Percentiles rank a stretch among this genome's conserved stretches.
phyloP scores from a whole-genome alignment of 768 basidiomycete genomes.

The Pholiota conissans region DNA sequence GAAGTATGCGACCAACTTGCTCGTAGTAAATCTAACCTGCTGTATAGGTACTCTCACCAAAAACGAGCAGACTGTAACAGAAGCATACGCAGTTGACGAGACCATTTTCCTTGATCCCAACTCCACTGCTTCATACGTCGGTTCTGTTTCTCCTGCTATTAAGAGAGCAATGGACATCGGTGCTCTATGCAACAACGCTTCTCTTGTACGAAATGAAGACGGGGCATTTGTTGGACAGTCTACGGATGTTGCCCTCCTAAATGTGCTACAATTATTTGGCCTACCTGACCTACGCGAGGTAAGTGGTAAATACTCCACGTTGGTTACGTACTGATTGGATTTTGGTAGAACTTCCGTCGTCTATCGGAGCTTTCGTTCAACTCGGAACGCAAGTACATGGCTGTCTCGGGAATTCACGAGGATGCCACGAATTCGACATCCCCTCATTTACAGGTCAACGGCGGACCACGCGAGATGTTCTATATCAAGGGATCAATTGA shows the following conservation, averaged over 20 bases:
- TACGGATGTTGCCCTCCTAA: constrained; percentile 90
- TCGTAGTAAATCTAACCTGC: constrained; percentile 1
- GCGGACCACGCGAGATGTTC: constrained; percentile 64
- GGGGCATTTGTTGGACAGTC: constrained; percentile 82
- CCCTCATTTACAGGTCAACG: constrained; percentile 29
- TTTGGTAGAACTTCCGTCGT: neutral
- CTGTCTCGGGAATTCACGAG: constrained; percentile 73
- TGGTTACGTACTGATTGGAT: neutral
- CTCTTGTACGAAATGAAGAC: constrained; percentile 59
- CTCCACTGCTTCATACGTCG: constrained; percentile 33
- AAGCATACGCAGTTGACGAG: constrained; percentile 88
- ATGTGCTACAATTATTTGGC: constrained; percentile 68
- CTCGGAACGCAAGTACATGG: constrained; percentile 94
- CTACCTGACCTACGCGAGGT: constrained; percentile 73
- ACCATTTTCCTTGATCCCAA: constrained; percentile 62
- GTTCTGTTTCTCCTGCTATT: constrained; percentile 61
- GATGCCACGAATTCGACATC: constrained; percentile 26
- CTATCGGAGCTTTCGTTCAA: constrained; percentile 75
- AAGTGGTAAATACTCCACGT: constrained; percentile 24
- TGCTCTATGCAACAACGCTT: constrained; percentile 88
- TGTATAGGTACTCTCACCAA: constrained; percentile 84
- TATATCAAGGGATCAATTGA: constrained; percentile 95
- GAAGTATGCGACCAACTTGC: neutral
- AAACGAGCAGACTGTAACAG: constrained; percentile 94
- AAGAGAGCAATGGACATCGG: constrained; percentile 80